Evolutionary conservation across 768 basidiomycete species (phyloP).

Genomic region (Xerocomellus dryophilus): DNA sequence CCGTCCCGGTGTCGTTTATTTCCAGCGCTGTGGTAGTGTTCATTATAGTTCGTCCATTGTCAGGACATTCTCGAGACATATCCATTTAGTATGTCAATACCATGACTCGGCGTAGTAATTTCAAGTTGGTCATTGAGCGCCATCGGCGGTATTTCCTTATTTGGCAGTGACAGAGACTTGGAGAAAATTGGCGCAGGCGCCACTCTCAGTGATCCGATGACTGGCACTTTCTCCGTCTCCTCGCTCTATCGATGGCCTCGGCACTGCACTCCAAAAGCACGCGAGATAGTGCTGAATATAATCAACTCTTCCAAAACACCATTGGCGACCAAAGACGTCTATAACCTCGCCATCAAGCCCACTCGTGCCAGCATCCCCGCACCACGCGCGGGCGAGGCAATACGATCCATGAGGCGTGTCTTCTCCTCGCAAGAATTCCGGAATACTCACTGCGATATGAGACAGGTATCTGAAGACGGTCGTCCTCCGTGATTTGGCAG

Average conservation of each 20-base stretch:
- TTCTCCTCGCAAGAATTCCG: too few species aligned
- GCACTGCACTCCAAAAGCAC: conserved; percentile 21
- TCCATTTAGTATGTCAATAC: too few species aligned
- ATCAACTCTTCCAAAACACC: conserved; percentile 22
- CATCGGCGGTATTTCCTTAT: conserved; percentile 5
- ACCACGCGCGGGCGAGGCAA: conserved; percentile 43
- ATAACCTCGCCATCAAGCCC: conserved; percentile 18
- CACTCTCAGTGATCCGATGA: conserved; percentile 6
- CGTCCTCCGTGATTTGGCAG: conserved; percentile 48
- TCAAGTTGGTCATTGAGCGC: too few species aligned
- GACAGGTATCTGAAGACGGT: conserved; percentile 53
- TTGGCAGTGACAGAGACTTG: background rate
- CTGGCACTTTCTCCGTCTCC: conserved; percentile 7
- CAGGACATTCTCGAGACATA: too few species aligned
- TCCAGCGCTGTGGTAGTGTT: too few species aligned
- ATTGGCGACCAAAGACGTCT: conserved; percentile 28
- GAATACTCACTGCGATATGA: background rate
- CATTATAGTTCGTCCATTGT: too few species aligned
- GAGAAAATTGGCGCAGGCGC: background rate
- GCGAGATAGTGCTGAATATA: conserved; percentile 21
- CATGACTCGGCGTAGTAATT: too few species aligned
- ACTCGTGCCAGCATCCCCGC: conserved; percentile 24
- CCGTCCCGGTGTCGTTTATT: too few species aligned
- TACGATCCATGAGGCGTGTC: conserved; percentile 54
- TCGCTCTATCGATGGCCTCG: conserved; percentile 25